Evolutionary conservation across 768 basidiomycete species (phyloP).

Genomic region (Leccinum imitatum): DNA sequence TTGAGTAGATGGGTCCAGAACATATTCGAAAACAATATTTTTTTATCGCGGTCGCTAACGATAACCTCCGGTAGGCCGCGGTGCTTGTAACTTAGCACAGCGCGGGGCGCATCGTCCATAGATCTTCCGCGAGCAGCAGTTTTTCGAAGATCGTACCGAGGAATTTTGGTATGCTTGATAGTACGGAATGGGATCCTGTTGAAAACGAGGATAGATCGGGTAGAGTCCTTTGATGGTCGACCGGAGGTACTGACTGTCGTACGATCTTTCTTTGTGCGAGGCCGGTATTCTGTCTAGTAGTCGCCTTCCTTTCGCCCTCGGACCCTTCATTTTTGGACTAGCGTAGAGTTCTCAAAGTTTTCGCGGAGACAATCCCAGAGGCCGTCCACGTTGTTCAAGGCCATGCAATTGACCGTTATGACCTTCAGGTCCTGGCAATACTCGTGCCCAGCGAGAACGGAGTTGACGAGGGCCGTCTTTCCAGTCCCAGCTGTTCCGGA

Average conservation of each 20-base stretch:
- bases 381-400: conserved; percentile 60
- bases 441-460: conserved; percentile 50
- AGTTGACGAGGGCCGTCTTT: conserved; percentile 82
- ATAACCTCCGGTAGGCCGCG: too few relatives aligned
- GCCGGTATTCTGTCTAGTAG: conserved; percentile 46
- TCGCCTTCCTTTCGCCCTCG: conserved; percentile 48
- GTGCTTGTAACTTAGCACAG: too few relatives aligned
- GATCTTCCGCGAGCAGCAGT: too few relatives aligned
- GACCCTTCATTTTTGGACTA: conserved; percentile 37
- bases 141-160: too few relatives aligned
- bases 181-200: too few relatives aligned
- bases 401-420: conserved; percentile 78
- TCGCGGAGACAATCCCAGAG: conserved; percentile 71
- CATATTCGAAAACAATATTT: too few relatives aligned
- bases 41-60: too few relatives aligned
- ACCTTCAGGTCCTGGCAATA: conserved; percentile 44
- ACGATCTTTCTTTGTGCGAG: conserved; percentile 56
- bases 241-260: neutral
- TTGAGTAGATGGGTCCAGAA: too few relatives aligned
- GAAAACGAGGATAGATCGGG: too few relatives aligned
- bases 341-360: conserved; percentile 42
- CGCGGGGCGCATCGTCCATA: too few relatives aligned
- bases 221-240: too few relatives aligned
- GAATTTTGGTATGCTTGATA: too few relatives aligned
- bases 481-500: conserved; percentile 94